phyloP scores from a whole-genome alignment of 2,329 filamentous ascomycete genomes.

The Diaporthe eres region DNA sequence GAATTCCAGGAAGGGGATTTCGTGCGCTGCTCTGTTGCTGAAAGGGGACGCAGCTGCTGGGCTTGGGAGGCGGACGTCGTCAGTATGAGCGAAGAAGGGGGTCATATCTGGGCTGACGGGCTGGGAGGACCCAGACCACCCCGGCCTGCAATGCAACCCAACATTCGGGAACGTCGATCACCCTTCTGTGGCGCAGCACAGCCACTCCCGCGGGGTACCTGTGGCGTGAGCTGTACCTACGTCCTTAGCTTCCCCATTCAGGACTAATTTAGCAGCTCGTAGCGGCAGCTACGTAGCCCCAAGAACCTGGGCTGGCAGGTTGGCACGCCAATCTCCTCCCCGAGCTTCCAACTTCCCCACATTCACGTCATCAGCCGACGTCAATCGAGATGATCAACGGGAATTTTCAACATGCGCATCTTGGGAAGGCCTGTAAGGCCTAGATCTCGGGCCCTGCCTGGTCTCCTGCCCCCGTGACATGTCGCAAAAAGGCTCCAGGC shows the following conservation, averaged over 20 bases:
- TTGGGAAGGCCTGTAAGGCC: neutral
- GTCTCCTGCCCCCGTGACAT: neutral
- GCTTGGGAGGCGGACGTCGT: conserved; percentile 5
- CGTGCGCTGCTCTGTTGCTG: neutral
- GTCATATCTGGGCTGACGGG: too few species aligned
- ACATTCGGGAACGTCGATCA: conserved; percentile 34
- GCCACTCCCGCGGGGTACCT: conserved; percentile 5
- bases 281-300: neutral
- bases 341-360: conserved; percentile 4
- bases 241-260: too few species aligned
- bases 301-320: neutral
- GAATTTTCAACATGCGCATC: conserved; percentile 1
- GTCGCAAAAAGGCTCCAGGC: neutral
- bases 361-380: conserved; percentile 22
- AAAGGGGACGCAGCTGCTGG: conserved; percentile 8
- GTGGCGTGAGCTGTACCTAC: conserved; percentile 7
- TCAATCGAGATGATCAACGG: conserved; percentile 29
- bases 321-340: neutral
- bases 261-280: too few species aligned
- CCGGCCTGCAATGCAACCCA: conserved; percentile 27
- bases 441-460: neutral
- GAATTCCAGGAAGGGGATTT: neutral
- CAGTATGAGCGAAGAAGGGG: conserved; percentile 12
- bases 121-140: too few species aligned
- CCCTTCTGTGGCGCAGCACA: conserved; percentile 3